A percentile compares a stretch with the other conserved stretches of the same genome.
Evolutionary conservation across 805 yeast genomes (phyloP).

Genomic region (Komagataella pseudopastoris): DNA sequence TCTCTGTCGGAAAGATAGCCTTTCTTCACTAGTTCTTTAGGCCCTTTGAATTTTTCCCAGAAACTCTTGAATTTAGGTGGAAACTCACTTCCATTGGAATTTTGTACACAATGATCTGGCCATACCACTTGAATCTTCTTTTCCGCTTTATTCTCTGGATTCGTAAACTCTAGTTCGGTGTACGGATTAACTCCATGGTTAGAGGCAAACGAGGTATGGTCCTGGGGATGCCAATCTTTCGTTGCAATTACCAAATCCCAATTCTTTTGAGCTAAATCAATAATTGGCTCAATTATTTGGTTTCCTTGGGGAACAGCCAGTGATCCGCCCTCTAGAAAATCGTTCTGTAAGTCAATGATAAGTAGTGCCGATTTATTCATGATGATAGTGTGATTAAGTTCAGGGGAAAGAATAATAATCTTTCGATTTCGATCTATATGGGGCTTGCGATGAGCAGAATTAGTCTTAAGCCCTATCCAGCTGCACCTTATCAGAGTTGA

Average conservation of each 20-base stretch:
- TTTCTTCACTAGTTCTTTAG: slow-evolving; percentile 42
- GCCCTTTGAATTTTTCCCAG: slow-evolving; percentile 16
- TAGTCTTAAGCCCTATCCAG: slow-evolving; percentile 46
- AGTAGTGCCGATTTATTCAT: slow-evolving; percentile 39
- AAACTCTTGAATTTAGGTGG: slow-evolving; percentile 32
- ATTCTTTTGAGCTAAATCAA: slow-evolving; percentile 26
- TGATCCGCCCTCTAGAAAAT: slow-evolving; percentile 70
- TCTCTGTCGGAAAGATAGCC: slow-evolving; percentile 67
- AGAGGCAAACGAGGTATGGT: slow-evolving; percentile 76
- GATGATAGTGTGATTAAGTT: background rate
- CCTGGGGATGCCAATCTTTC: slow-evolving; percentile 79
- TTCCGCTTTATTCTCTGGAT: slow-evolving; percentile 27
- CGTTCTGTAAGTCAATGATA: slow-evolving; percentile 75
- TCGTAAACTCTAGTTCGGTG: slow-evolving; percentile 28
- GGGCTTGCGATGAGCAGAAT: background rate
- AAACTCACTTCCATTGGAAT: slow-evolving; percentile 50
- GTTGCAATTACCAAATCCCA: slow-evolving; percentile 65
- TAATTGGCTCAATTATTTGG: slow-evolving; percentile 36
- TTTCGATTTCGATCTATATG: background rate
- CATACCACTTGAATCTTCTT: slow-evolving; percentile 38
- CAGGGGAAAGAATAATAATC: background rate
- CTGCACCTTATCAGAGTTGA: slow-evolving; percentile 43
- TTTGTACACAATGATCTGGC: slow-evolving; percentile 89
- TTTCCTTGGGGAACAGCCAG: slow-evolving; percentile 63
- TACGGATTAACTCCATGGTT: slow-evolving; percentile 42